Conservation (phyloP, 1,139 yeast genomes). For the Candida sanyaensis region DNA sequence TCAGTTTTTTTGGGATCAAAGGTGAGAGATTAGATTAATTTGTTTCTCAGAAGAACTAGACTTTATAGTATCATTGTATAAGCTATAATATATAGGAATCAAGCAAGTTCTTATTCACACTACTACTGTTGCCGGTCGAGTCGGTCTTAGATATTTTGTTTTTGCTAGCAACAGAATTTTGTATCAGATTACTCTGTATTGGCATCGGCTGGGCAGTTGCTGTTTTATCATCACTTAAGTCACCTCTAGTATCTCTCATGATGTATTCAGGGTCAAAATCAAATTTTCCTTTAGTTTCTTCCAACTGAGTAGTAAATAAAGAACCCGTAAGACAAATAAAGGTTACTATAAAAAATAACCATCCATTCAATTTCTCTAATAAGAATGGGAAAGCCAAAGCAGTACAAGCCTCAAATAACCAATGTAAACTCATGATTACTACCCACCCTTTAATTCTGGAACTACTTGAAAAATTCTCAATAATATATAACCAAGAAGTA, state of each 20-base stretch:
- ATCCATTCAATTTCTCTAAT: conserved; percentile 39
- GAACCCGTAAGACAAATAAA: conserved; percentile 33
- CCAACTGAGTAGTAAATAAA: conserved; percentile 31
- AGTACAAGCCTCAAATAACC: conserved; percentile 47
- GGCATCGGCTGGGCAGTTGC: conserved; percentile 2
- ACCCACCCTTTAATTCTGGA: conserved; percentile 55
- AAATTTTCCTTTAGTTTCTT: conserved; percentile 40
- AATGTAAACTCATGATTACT: conserved; percentile 53
- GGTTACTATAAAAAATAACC: conserved; percentile 46
- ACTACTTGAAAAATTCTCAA: conserved; percentile 52
- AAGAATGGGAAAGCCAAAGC: conserved; percentile 45
- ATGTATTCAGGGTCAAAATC: conserved; percentile 8
- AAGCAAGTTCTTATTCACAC: conserved; percentile 2
- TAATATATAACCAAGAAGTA: conserved; percentile 55
- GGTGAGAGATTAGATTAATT: neutral
- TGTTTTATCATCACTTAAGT: conserved; percentile 3
- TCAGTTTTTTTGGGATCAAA: conserved; percentile 48
- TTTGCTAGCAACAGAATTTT: conserved; percentile 1
- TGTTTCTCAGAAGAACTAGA: neutral
- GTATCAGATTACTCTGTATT: neutral
- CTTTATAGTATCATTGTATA: neutral
- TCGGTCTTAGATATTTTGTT: neutral
- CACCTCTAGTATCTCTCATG: conserved; percentile 5
- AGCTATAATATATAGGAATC: conserved; percentile 3
- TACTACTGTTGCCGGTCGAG: neutral